A percentile compares a stretch with the other conserved stretches of the same genome.
phyloP scores from a whole-genome alignment of 208 protist genomes.

The Leishmania tropica region DNA sequence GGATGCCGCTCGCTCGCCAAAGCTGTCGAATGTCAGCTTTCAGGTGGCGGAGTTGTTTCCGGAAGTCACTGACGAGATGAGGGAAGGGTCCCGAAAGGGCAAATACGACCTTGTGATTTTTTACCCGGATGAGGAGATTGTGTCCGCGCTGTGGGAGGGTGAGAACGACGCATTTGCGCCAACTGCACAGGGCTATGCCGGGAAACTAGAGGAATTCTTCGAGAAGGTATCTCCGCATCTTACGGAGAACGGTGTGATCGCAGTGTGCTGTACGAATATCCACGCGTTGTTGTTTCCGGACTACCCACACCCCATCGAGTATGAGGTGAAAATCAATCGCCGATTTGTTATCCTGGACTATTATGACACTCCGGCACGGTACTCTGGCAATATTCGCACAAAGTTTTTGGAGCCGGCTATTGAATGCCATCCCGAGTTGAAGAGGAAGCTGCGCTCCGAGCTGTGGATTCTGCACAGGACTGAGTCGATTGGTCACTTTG shows the following conservation, averaged over 20 bases:
- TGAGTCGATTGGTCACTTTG: constrained; percentile 75
- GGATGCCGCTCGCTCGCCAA: constrained; percentile 46
- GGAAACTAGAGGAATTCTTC: constrained; percentile 86
- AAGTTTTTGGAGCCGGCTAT: constrained; percentile 30
- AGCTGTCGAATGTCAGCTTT: constrained; percentile 70
- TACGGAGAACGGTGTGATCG: constrained; percentile 74
- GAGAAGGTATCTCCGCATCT: constrained; percentile 62
- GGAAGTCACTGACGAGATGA: background rate
- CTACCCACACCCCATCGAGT: constrained; percentile 83
- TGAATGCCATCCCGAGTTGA: constrained; percentile 27
- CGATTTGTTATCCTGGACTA: constrained; percentile 92
- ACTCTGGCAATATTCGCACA: constrained; percentile 32
- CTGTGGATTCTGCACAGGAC: constrained; percentile 88
- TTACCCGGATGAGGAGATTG: constrained; percentile 79
- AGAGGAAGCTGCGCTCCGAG: constrained; percentile 73
- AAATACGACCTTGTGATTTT: constrained; percentile 80
- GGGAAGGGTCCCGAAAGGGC: constrained; percentile 3
- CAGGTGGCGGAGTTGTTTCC: constrained; percentile 77
- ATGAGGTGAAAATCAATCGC: constrained; percentile 87
- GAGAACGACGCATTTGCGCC: constrained; percentile 55
- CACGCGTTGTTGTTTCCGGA: constrained; percentile 66
- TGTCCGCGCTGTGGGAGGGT: constrained; percentile 40
- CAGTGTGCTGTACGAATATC: constrained; percentile 85
- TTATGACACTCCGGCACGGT: constrained; percentile 77
- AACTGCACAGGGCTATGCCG: constrained; percentile 51